phyloP scores from a whole-genome alignment of 202 grass and related monocot species.

The Schoenoplectus triqueter region DNA sequence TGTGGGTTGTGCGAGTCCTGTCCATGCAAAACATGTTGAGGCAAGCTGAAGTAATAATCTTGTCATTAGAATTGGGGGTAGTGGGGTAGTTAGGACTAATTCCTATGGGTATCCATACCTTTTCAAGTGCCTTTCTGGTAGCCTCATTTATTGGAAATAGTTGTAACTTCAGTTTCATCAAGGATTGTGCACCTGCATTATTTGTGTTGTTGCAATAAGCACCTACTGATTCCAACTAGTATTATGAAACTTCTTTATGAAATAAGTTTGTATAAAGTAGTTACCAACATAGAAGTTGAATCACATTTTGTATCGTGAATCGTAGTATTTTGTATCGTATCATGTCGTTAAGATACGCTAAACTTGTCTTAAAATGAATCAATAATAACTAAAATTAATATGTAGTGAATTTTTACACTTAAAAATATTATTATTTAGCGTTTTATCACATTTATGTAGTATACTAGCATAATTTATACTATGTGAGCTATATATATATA shows the following conservation, averaged over 20 bases:
- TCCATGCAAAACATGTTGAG: slow-evolving; percentile 25
- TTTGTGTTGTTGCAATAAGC: slow-evolving; percentile 56
- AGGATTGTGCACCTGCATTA: slow-evolving; percentile 57
- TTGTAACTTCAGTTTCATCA: slow-evolving; percentile 87
- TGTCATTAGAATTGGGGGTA: neutral
- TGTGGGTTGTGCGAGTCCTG: slow-evolving; percentile 96
- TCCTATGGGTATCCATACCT: slow-evolving; percentile 52
- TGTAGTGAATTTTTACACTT: too few species aligned
- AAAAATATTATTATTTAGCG: too few species aligned
- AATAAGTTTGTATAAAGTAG: neutral
- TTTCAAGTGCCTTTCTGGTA: slow-evolving; percentile 86
- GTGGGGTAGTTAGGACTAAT: neutral
- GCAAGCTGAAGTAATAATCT: neutral
- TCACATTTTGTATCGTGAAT: too few species aligned
- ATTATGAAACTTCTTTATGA: neutral
- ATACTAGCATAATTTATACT: too few species aligned
- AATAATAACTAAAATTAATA: too few species aligned
- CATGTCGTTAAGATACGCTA: too few species aligned
- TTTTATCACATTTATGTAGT: too few species aligned
- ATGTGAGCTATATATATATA: too few species aligned
- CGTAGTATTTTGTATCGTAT: too few species aligned
- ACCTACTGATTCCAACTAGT: slow-evolving; percentile 44
- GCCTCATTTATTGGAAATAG: slow-evolving; percentile 97
- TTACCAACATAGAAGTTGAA: too few species aligned
- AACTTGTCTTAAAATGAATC: too few species aligned